These are phyloP conservation scores for Camellia sinensis DNA, from an alignment of 148 eudicot genomes.

Conservation along the genomic window DNA sequence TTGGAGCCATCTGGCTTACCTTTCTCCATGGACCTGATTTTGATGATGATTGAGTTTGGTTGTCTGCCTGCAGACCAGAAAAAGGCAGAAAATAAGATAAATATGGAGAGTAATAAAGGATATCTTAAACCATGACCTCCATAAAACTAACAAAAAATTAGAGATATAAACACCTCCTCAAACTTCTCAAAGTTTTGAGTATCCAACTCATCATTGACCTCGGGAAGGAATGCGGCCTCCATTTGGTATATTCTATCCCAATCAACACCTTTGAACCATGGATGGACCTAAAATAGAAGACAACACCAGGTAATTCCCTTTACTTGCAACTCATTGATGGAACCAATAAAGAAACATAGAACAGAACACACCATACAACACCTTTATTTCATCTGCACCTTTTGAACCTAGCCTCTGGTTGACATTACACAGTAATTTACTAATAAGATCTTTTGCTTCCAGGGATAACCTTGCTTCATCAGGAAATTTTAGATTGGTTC, in stretches of 20 bases:
- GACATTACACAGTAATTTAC: conserved; percentile 84
- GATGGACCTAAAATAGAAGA: conserved; percentile 53
- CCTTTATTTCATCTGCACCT: conserved; percentile 95
- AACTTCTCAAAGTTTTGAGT: conserved; percentile 98
- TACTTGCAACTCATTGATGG: background rate
- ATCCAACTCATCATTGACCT: conserved; percentile 92
- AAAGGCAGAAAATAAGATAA: background rate
- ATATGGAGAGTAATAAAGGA: background rate
- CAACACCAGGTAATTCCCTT: conserved; percentile 9
- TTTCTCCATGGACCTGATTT: conserved; percentile 96
- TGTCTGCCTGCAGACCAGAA: conserved; percentile 50
- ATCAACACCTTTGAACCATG: conserved; percentile 75
- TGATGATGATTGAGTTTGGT: conserved; percentile 46
- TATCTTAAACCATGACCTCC: conserved; percentile 5
- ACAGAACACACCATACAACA: conserved; percentile 59
- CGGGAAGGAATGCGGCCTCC: conserved; percentile 96
- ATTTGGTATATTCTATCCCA: conserved; percentile 86
- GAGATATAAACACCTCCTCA: conserved; percentile 59
- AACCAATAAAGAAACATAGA: conserved; percentile 30
- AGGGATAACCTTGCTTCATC: conserved; percentile 80
- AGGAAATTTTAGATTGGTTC: conserved; percentile 83
- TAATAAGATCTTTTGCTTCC: conserved; percentile 87
- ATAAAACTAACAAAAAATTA: background rate
- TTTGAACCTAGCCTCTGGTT: conserved; percentile 84
- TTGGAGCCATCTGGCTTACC: conserved; percentile 36